phyloP scores from a whole-genome alignment of 2,329 filamentous ascomycete genomes.

The Trichoderma endophyticum region DNA sequence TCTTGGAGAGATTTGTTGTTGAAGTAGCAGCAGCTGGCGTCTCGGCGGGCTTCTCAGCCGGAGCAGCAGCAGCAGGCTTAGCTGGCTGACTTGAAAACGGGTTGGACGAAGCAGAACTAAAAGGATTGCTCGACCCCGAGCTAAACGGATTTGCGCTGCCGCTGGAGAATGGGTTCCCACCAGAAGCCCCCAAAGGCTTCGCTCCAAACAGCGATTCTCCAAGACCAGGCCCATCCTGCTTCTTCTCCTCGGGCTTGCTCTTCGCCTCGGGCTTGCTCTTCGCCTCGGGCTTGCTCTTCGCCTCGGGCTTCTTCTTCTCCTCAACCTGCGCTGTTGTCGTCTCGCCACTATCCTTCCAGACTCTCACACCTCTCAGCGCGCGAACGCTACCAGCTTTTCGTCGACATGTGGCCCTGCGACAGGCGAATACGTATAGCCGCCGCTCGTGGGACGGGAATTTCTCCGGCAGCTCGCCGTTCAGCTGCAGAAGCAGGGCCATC shows the following conservation, averaged over 20 bases:
- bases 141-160: slow-evolving; percentile 48
- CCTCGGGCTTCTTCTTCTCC: slow-evolving; percentile 31
- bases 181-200: slow-evolving; percentile 42
- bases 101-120: slow-evolving; percentile 28
- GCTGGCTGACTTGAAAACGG: slow-evolving; percentile 33
- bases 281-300: slow-evolving; percentile 32
- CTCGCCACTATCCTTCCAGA: slow-evolving; percentile 43
- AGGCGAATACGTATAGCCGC: slow-evolving; percentile 82
- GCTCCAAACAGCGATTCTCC: slow-evolving; percentile 70
- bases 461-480: slow-evolving; percentile 86
- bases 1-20: slow-evolving; percentile 48
- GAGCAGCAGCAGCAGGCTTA: slow-evolving; percentile 34
- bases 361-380: slow-evolving; percentile 65
- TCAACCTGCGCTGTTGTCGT: slow-evolving; percentile 33
- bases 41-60: slow-evolving; percentile 25
- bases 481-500: slow-evolving; percentile 82
- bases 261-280: slow-evolving; percentile 31
- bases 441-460: slow-evolving; percentile 84
- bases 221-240: slow-evolving; percentile 44
- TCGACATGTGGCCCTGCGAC: slow-evolving; percentile 72
- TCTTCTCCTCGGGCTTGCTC: slow-evolving; percentile 33
- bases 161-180: slow-evolving; percentile 59
- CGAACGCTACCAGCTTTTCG: slow-evolving; percentile 80
- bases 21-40: slow-evolving; percentile 23
- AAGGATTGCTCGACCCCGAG: slow-evolving; percentile 32